phyloP scores from a whole-genome alignment of 2,329 filamentous ascomycete genomes.

The Aspergillus arachidicola region DNA sequence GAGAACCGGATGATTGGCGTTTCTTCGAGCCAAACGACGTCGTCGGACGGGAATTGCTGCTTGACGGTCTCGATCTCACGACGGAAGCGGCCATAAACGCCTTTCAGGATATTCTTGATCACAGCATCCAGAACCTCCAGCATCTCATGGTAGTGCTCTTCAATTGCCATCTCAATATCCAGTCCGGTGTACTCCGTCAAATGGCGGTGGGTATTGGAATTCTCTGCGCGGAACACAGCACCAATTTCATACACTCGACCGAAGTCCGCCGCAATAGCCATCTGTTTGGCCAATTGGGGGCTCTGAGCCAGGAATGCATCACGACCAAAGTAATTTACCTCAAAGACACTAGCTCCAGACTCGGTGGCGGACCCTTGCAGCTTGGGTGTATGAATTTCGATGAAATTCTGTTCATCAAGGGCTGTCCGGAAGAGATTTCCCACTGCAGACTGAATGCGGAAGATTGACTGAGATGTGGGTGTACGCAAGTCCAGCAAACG shows the following conservation, averaged over 20 bases:
- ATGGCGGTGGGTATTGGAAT: constrained; percentile 93
- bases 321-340: constrained; percentile 87
- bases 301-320: constrained; percentile 88
- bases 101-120: constrained; percentile 77
- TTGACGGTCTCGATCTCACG: constrained; percentile 79
- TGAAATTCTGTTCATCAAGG: constrained; percentile 75
- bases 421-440: constrained; percentile 77
- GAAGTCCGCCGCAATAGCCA: constrained; percentile 88
- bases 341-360: constrained; percentile 88
- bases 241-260: constrained; percentile 87
- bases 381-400: constrained; percentile 94
- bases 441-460: constrained; percentile 81
- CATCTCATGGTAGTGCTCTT: constrained; percentile 86
- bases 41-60: constrained; percentile 80
- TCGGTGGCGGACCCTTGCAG: constrained; percentile 88
- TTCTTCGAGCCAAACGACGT: constrained; percentile 83
- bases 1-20: constrained; percentile 80
- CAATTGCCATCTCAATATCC: constrained; percentile 90
- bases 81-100: constrained; percentile 68
- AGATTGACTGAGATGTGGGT: constrained; percentile 83
- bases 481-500: constrained; percentile 83
- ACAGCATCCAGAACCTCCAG: constrained; percentile 75
- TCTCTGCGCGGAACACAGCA: constrained; percentile 89
- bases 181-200: constrained; percentile 93
- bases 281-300: constrained; percentile 89